A percentile compares a stretch with the other conserved stretches of the same genome.
Conservation (phyloP, 2,329 filamentous ascomycete genomes). For the Fusarium dimerum region DNA sequence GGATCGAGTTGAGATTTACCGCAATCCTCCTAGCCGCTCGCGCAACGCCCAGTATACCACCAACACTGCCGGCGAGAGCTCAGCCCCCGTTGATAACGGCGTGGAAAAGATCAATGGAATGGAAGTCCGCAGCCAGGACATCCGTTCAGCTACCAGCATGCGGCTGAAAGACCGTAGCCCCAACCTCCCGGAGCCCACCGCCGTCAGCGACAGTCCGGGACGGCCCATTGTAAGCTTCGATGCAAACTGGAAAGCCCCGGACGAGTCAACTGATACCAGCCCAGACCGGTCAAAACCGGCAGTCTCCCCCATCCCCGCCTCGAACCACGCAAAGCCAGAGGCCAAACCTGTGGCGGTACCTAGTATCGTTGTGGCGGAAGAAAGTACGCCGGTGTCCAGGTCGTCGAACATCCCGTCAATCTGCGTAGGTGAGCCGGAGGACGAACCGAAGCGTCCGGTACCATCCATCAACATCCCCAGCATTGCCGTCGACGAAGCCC, state of each 20-base stretch:
- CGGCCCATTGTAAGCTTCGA: conserved; percentile 98
- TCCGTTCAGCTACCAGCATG: conserved; percentile 88
- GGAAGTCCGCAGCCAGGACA: conserved; percentile 84
- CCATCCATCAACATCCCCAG: conserved; percentile 49
- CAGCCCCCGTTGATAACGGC: conserved; percentile 39
- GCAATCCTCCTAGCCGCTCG: conserved; percentile 80
- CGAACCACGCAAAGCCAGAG: conserved; percentile 29
- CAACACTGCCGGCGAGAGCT: conserved; percentile 50
- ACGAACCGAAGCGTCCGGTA: conserved; percentile 21
- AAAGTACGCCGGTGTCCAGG: conserved; percentile 38
- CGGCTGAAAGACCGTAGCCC: conserved; percentile 81
- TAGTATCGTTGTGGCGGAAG: conserved; percentile 57
- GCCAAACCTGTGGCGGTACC: conserved; percentile 46
- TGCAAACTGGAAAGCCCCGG: conserved; percentile 74
- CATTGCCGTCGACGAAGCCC: conserved; percentile 45
- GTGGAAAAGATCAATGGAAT: conserved; percentile 72
- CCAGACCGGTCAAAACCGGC: conserved; percentile 40
- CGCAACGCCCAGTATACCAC: conserved; percentile 77
- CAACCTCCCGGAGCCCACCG: conserved; percentile 83
- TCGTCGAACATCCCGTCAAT: conserved; percentile 37
- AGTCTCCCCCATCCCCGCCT: conserved; percentile 25
- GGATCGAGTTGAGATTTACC: conserved; percentile 72
- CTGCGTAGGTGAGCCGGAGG: conserved; percentile 35
- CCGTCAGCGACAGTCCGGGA: conserved; percentile 86
- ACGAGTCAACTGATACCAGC: conserved; percentile 69